These are phyloP conservation scores for Arctium lappa DNA, from an alignment of 129 eudicot genomes.

Conservation along the genomic window DNA sequence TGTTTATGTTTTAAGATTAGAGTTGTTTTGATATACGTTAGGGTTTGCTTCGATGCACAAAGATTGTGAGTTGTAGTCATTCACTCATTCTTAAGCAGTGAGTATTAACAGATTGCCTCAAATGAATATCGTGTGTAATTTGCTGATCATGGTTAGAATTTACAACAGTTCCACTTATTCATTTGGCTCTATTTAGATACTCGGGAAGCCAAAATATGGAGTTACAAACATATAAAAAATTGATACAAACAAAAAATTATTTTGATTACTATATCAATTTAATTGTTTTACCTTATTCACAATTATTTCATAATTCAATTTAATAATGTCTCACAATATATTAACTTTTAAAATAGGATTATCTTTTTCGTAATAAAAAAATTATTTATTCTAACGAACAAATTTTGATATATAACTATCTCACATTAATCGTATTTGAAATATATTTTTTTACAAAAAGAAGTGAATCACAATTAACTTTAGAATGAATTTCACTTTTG, in stretches of 20 bases:
- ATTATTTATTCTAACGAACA: no score
- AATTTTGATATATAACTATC: no score
- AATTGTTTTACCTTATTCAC: no score
- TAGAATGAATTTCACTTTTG: no score
- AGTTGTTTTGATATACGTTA: not conserved
- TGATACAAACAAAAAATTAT: not conserved
- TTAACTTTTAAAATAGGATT: no score
- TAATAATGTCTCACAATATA: no score
- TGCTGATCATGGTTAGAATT: not conserved
- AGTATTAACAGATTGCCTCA: not conserved
- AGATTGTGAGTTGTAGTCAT: not conserved
- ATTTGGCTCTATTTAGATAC: not conserved
- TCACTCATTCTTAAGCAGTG: not conserved
- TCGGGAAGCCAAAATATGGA: not conserved
- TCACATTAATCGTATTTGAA: no score
- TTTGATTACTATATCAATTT: no score
- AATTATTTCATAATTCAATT: no score
- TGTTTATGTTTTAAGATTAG: not conserved
- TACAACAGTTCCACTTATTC: not conserved
- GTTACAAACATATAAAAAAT: not conserved
- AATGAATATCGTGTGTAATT: not conserved
- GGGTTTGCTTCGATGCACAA: not conserved
- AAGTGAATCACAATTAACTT: no score
- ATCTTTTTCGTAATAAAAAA: no score
- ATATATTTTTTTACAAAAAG: no score